Conservation (phyloP, 805 yeast genomes). For the Cyberlindnera meyerae region DNA sequence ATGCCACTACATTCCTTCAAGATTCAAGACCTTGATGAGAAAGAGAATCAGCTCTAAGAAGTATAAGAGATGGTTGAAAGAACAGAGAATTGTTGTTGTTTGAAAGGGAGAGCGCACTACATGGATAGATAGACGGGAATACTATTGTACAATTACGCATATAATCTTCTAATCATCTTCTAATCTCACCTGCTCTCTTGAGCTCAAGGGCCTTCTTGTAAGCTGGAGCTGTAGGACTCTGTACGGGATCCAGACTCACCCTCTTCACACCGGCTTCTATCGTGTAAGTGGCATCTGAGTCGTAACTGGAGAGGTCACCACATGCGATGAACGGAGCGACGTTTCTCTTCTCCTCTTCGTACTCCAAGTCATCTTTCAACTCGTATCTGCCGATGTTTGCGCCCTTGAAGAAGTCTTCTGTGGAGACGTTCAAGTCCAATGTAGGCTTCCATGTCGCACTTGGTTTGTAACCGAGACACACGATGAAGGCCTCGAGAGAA, state of each 20-base stretch:
- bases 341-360: slow-evolving; percentile 56
- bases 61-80: slow-evolving; percentile 30
- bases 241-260: slow-evolving; percentile 81
- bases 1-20: slow-evolving; percentile 30
- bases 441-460: slow-evolving; percentile 79
- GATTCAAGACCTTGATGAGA: slow-evolving; percentile 29
- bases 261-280: slow-evolving; percentile 29
- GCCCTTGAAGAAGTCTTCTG: slow-evolving; percentile 78
- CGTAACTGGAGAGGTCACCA: slow-evolving; percentile 84
- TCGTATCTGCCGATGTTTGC: slow-evolving; percentile 50
- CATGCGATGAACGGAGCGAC: slow-evolving; percentile 95
- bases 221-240: slow-evolving; percentile 95
- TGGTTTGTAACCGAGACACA: slow-evolving; percentile 84
- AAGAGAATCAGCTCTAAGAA: slow-evolving; percentile 34
- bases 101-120: background rate
- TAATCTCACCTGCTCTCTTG: slow-evolving; percentile 67
- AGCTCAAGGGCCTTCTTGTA: slow-evolving; percentile 87
- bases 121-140: no score
- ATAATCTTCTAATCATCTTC: slow-evolving; percentile 19
- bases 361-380: slow-evolving; percentile 41
- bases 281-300: slow-evolving; percentile 91
- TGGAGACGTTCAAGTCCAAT: slow-evolving; percentile 50
- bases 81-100: slow-evolving; percentile 10
- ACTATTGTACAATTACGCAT: background rate
- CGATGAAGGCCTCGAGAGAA: slow-evolving; percentile 89